Conservation (phyloP, 768 basidiomycete species). For the Lanmaoa rubissima region DNA sequence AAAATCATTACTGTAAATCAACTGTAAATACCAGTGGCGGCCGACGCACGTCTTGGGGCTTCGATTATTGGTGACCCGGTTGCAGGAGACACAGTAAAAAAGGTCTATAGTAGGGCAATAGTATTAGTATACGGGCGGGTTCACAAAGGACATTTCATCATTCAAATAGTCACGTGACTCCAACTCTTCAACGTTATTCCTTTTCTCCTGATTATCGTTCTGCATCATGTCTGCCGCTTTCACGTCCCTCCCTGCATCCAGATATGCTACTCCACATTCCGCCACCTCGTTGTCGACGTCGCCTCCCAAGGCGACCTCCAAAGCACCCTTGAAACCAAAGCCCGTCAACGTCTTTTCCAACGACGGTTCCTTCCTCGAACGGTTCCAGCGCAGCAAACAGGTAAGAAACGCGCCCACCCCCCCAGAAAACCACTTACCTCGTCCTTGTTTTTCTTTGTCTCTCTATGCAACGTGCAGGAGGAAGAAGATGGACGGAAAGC, state of each 20-base stretch:
- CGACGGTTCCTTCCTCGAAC: slow-evolving; percentile 67
- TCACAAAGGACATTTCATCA: no score
- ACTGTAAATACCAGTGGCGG: no score
- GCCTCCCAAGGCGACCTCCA: slow-evolving; percentile 12
- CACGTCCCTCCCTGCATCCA: not conserved
- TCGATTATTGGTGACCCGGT: no score
- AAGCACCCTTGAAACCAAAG: slow-evolving; percentile 36
- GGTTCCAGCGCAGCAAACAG: slow-evolving; percentile 29
- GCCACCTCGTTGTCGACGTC: not conserved
- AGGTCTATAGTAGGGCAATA: no score
- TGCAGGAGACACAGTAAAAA: no score
- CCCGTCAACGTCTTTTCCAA: slow-evolving; percentile 63
- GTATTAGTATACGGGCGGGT: no score
- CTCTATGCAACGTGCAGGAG: slow-evolving; percentile 36
- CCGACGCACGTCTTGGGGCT: no score
- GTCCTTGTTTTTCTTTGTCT: not conserved
- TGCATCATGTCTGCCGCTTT: slow-evolving; percentile 11
- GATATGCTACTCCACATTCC: not conserved
- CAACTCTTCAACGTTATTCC: not conserved
- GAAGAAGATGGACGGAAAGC: slow-evolving; percentile 58
- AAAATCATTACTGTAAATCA: no score
- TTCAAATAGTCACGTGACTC: no score
- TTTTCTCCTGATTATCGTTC: not conserved
- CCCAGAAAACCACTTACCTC: not conserved
- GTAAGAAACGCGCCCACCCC: slow-evolving; percentile 32